Evolutionary conservation across 306 rosid genomes (phyloP), one percentile per base, ranked within the genome.

Genomic region (Medicago ruthenica): DNA sequence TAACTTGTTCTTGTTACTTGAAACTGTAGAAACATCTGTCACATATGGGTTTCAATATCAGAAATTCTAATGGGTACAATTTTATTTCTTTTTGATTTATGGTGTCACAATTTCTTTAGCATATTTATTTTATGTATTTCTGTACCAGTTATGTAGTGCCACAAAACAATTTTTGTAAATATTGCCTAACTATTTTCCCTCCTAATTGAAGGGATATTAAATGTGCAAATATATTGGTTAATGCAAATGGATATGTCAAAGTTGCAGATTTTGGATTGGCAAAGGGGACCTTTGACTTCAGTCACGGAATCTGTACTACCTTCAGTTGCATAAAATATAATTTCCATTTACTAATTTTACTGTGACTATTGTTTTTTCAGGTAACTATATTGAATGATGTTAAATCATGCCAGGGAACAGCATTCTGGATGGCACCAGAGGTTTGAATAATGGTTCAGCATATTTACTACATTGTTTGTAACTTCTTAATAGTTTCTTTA

Each of bases 261-360:
- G 97, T 94, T 66, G 93, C 97, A 31, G 98, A 94, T 88, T 94
- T 94, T 86, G 98, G n/a, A n/a, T n/a, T n/a, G n/a, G n/a, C n/a
- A n/a, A n/a, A n/a, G n/a, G n/a, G n/a, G n/a, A n/a, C n/a, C n/a
- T n/a, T n/a, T n/a, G n/a, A n/a, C n/a, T n/a, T n/a, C n/a, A n/a
- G n/a, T n/a, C n/a, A n/a, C n/a, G n/a, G n/a, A n/a, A n/a, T n/a
- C n/a, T n/a, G n/a, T n/a, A n/a, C n/a, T n/a, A n/a, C n/a, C n/a
- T n/a, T n/a, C n/a, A n/a, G n/a, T n/a, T n/a, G n/a, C n/a, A n/a
- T n/a, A n/a, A n/a, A n/a, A n/a, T n/a, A n/a, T n/a, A n/a, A n/a
- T n/a, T n/a, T n/a, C n/a, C n/a, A n/a, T n/a, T n/a, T n/a, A n/a
- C n/a, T n/a, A n/a, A n/a, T n/a, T n/a, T n/a, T n/a, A n/a, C n/a